phyloP scores from a whole-genome alignment of 2,329 filamentous ascomycete genomes.

The Dendryphion nanum region DNA sequence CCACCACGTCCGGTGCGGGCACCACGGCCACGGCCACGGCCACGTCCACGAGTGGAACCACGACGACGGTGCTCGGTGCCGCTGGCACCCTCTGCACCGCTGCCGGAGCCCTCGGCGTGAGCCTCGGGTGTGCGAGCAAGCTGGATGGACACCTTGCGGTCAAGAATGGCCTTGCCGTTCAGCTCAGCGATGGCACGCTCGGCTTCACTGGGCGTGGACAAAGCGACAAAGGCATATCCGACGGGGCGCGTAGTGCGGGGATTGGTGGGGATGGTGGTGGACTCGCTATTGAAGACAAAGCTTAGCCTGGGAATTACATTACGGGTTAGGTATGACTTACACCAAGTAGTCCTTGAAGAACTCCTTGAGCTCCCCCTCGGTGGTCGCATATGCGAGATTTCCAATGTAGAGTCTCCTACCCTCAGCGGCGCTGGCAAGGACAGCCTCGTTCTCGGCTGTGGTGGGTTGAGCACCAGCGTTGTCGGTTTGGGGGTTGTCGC shows the following conservation, averaged over 20 bases:
- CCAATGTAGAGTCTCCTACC: constrained; percentile 99
- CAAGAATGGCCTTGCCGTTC: constrained; percentile 94
- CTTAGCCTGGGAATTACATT: constrained; percentile 18
- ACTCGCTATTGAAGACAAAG: constrained; percentile 65
- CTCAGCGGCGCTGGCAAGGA: constrained; percentile 95
- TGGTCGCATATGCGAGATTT: constrained; percentile 99
- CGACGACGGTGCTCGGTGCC: constrained; percentile 62
- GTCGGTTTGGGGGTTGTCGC: constrained; percentile 52
- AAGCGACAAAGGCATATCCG: constrained; percentile 98
- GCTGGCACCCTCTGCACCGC: constrained; percentile 70
- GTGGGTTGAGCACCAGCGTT: constrained; percentile 60
- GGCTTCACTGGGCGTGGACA: constrained; percentile 90
- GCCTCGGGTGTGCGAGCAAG: constrained; percentile 96
- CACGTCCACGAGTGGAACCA: constrained; percentile 55
- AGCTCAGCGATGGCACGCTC: constrained; percentile 94
- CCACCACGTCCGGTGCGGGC: constrained; percentile 63
- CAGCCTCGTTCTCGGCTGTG: constrained; percentile 79
- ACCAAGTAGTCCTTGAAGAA: constrained; percentile 99
- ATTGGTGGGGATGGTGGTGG: constrained; percentile 98
- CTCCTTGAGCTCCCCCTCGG: constrained; percentile 99
- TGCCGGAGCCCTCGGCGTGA: constrained; percentile 69
- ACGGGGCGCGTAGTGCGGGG: constrained; percentile 97
- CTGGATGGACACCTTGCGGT: constrained; percentile 99
- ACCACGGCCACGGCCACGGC: constrained; percentile 61
- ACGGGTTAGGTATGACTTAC: constrained; percentile 60